Base-by-base conservation (phyloP, 78 protist genomes). In the Protostelium mycophagum region DNA sequence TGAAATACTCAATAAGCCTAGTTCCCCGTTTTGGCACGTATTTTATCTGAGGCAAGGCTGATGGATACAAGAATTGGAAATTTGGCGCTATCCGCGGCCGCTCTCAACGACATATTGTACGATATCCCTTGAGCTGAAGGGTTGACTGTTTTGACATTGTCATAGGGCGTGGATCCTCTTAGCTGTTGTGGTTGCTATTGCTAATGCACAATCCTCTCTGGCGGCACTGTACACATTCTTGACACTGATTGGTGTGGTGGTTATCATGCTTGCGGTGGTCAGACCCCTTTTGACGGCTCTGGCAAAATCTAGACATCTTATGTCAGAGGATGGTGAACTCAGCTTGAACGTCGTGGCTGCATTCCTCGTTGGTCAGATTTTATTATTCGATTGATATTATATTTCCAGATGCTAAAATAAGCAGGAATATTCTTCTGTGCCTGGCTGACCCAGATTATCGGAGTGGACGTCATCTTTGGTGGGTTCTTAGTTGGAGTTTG, bases 381-480 rank as follows among this genome's bases (percentile, higher is more conserved):
- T 16, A 5, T 51, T 16, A 25, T 51, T 51, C 31, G 16, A 16
- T 25, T 25, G 73, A 16, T 25, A 51, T 5, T 16, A 25, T 5
- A 16, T 5, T 5, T 5, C 5, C 16, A 5, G 5, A 5, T 25
- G 16, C 16, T 51, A 16, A 51, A 51, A 16, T 5, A n/a, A 34
- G 1, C 73, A 35, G 34, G 38, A 34, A 88, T 86, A 34, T 91
- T 90, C 9, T 38, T 63, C 1, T 86, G 87, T 1, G 91, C 93
- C 31, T 94, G 88, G 38, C 86, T 83, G 37, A 94, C 96, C 10
- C 90, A 94, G 89, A 91, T 90, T 0, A 90, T 94, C 90, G 96
- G 96, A 83, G 96, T 94, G 0, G 92, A 94, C 38, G 93, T 93
- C 38, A 94, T 94, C 39, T 94, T 94, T 29, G 96, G 96, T 85